These are phyloP conservation scores for Berkeleyomyces basicola DNA, from an alignment of 2,329 filamentous ascomycete genomes.

Conservation along the genomic window DNA sequence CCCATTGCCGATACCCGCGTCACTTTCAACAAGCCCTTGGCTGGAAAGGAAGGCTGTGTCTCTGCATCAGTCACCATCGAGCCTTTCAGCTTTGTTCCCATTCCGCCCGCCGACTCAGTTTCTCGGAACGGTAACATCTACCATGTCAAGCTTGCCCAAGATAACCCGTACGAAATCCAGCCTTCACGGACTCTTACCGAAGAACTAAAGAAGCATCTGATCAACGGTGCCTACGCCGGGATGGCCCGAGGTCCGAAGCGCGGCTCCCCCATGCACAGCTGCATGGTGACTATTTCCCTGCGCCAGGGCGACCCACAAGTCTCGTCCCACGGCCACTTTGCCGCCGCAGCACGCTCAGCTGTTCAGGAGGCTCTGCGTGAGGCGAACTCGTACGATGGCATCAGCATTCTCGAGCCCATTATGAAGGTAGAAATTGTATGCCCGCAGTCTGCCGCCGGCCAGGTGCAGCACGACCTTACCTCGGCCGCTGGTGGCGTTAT, in stretches of 20 bases:
- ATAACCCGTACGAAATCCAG: conserved; percentile 3
- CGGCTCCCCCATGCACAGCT: conserved; percentile 63
- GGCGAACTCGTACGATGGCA: conserved; percentile 32
- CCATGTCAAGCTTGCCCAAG: conserved; percentile 23
- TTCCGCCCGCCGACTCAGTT: conserved; percentile 26
- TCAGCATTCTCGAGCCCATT: conserved; percentile 75
- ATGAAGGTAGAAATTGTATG: conserved; percentile 81
- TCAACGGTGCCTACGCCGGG: conserved; percentile 69
- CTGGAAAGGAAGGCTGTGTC: conserved; percentile 63
- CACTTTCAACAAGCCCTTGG: conserved; percentile 62
- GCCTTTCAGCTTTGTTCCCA: conserved; percentile 31
- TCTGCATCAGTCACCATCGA: conserved; percentile 53
- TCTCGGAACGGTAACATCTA: conserved; percentile 56
- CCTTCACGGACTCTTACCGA: conserved; percentile 19
- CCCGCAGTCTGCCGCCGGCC: conserved; percentile 64
- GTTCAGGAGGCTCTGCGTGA: conserved; percentile 53
- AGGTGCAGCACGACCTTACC: conserved; percentile 67
- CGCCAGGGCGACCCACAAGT: conserved; percentile 36
- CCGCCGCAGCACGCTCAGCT: conserved; percentile 44
- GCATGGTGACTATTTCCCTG: conserved; percentile 52
- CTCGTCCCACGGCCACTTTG: conserved; percentile 50
- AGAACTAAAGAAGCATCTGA: conserved; percentile 40
- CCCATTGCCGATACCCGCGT: conserved; percentile 39
- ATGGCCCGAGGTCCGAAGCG: conserved; percentile 71
- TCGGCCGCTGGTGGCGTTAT: conserved; percentile 57